Evolutionary conservation across 23 red algal genomes (phyloP).

Genomic region (Gracilaria vermiculophylla): DNA sequence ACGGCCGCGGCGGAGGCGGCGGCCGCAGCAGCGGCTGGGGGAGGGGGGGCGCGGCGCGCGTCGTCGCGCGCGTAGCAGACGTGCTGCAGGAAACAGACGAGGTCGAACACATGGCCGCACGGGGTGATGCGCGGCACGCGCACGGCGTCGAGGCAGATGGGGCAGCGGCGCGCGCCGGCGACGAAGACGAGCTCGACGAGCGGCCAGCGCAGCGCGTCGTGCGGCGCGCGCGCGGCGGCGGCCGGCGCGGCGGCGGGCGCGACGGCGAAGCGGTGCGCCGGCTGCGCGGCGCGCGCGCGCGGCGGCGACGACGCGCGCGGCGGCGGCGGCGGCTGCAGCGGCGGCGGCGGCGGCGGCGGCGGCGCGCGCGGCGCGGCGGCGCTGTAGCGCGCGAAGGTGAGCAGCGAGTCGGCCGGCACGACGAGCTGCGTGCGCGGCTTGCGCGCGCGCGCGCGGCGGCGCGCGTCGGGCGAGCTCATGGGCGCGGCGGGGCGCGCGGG

Average conservation of each 20-base stretch:
- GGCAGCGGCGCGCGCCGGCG: neutral
- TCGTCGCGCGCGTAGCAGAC: neutral
- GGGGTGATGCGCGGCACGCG: conserved; percentile 17
- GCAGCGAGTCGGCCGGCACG: conserved; percentile 36
- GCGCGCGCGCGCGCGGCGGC: neutral
- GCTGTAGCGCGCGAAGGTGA: conserved; percentile 26
- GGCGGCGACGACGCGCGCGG: neutral
- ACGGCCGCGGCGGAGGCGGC: too few relatives aligned
- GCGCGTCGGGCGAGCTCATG: conserved; percentile 6
- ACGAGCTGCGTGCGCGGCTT: conserved; percentile 4
- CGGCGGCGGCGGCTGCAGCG: neutral
- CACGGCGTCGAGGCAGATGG: conserved; percentile 28
- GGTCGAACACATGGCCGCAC: conserved; percentile 54
- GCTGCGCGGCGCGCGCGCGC: neutral
- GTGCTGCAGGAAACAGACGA: conserved; percentile 35
- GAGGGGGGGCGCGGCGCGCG: neutral
- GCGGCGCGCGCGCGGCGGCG: neutral
- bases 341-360: neutral
- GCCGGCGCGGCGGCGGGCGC: neutral
- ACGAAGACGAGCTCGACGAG: conserved; percentile 37
- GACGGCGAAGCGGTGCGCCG: too few relatives aligned
- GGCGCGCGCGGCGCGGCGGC: too few relatives aligned
- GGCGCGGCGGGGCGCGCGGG: neutral
- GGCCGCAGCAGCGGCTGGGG: too few relatives aligned
- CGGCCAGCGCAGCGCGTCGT: neutral